Evolutionary conservation across 1,284 basidiomycete genomes (phyloP).

Genomic region (Irpex lacteus): DNA sequence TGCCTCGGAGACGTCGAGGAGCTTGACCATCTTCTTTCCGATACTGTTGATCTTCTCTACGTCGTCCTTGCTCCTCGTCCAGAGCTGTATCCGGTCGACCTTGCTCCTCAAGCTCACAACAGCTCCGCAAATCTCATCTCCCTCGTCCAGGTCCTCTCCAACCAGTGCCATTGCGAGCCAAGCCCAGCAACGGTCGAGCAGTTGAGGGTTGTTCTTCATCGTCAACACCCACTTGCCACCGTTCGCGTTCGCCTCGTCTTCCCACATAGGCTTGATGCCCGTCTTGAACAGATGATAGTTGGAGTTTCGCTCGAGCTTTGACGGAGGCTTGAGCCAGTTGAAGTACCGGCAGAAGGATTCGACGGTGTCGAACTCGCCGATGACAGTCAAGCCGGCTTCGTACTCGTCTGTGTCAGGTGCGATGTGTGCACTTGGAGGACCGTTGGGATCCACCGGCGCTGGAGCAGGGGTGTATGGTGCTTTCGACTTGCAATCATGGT

Average conservation of each 20-base stretch:
- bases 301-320: constrained; percentile 80
- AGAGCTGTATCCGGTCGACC: constrained; percentile 87
- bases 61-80: constrained; percentile 83
- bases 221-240: constrained; percentile 96
- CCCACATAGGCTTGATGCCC: constrained; percentile 94
- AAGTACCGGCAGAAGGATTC: constrained; percentile 93
- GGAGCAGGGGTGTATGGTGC: constrained; percentile 49
- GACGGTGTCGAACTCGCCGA: constrained; percentile 82
- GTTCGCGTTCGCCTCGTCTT: constrained; percentile 86
- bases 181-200: constrained; percentile 87
- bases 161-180: constrained; percentile 91
- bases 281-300: constrained; percentile 96
- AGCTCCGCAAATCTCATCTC: constrained; percentile 85
- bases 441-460: constrained; percentile 24
- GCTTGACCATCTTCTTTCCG: constrained; percentile 77
- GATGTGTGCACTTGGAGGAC: constrained; percentile 35
- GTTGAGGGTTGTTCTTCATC: constrained; percentile 76
- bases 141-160: constrained; percentile 86
- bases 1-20: constrained; percentile 77
- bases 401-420: constrained; percentile 65
- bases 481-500: constrained; percentile 83
- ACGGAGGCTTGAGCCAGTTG: constrained; percentile 92
- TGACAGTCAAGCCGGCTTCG: constrained; percentile 73
- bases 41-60: constrained; percentile 82
- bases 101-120: constrained; percentile 87